Conservation (phyloP, 2,329 filamentous ascomycete genomes). For the Massarina eburnea region DNA sequence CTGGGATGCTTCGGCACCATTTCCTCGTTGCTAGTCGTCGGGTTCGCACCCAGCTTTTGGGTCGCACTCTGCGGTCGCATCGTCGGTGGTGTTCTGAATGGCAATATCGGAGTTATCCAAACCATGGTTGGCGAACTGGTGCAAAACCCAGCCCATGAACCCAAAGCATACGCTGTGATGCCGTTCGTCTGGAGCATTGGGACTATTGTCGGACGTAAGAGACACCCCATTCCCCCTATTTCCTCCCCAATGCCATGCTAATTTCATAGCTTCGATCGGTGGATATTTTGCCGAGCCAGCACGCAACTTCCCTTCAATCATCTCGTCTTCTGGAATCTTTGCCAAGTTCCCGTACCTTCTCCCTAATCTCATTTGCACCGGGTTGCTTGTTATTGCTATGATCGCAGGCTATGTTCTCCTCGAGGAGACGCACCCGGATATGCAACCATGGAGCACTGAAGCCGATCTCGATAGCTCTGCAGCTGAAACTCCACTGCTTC, state of each 20-base stretch:
- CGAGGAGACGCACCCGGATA: slow-evolving; percentile 85
- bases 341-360: slow-evolving; percentile 81
- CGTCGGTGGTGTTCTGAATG: slow-evolving; percentile 81
- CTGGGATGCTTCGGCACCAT: slow-evolving; percentile 72
- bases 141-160: slow-evolving; percentile 80
- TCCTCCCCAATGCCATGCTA: slow-evolving; percentile 13
- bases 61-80: slow-evolving; percentile 74
- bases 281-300: slow-evolving; percentile 82
- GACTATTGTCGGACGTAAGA: slow-evolving; percentile 71
- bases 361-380: slow-evolving; percentile 83
- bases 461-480: slow-evolving; percentile 44
- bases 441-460: slow-evolving; percentile 58
- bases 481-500: slow-evolving; percentile 73
- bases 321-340: slow-evolving; percentile 71
- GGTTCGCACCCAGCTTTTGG: slow-evolving; percentile 82
- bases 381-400: slow-evolving; percentile 76
- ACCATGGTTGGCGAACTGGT: slow-evolving; percentile 92
- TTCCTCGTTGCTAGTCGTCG: slow-evolving; percentile 79
- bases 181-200: slow-evolving; percentile 92
- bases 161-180: slow-evolving; percentile 86
- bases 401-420: slow-evolving; percentile 77
- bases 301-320: slow-evolving; percentile 69
- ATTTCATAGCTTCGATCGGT: slow-evolving; percentile 67
- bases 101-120: slow-evolving; percentile 85
- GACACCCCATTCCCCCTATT: slow-evolving; percentile 4